Evolutionary conservation across 2,329 filamentous ascomycete species (phyloP).

Genomic region (Chrysosphaeria jannelii): DNA sequence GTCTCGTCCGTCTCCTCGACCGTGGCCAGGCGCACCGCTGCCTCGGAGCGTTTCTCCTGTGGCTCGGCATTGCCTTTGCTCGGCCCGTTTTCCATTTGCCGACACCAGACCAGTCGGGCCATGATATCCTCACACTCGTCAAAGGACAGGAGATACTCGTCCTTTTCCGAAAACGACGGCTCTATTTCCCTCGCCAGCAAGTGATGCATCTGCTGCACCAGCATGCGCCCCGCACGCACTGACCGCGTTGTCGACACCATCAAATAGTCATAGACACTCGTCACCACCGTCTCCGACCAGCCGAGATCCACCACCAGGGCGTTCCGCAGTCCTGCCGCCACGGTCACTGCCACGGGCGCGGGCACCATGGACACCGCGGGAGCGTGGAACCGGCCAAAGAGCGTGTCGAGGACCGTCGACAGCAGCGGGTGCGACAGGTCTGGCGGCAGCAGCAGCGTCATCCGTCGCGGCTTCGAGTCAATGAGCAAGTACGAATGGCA

Average conservation of each 20-base stretch:
- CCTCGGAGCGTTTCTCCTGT: neutral
- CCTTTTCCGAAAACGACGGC: conserved; percentile 2
- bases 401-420: conserved; percentile 36
- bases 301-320: conserved; percentile 70
- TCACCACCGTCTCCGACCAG: conserved; percentile 71
- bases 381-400: conserved; percentile 57
- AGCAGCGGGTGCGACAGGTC: conserved; percentile 5
- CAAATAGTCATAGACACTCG: conserved; percentile 69
- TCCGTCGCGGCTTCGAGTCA: conserved; percentile 44
- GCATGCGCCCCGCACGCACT: conserved; percentile 39
- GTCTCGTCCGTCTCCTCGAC: conserved; percentile 27
- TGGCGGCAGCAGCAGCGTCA: conserved; percentile 36
- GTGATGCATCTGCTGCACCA: conserved; percentile 39
- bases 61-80: conserved; percentile 1
- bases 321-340: conserved; percentile 61
- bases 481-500: conserved; percentile 32
- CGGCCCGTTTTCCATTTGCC: conserved; percentile 8
- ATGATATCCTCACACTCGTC: conserved; percentile 59
- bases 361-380: conserved; percentile 60
- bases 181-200: conserved; percentile 17
- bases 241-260: conserved; percentile 44
- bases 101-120: conserved; percentile 53
- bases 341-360: conserved; percentile 38
- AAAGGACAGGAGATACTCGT: conserved; percentile 22
- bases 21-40: conserved; percentile 13